These are phyloP conservation scores for Dendrobium officinale DNA, from an alignment of 106 monocot species.

Conservation along the genomic window DNA sequence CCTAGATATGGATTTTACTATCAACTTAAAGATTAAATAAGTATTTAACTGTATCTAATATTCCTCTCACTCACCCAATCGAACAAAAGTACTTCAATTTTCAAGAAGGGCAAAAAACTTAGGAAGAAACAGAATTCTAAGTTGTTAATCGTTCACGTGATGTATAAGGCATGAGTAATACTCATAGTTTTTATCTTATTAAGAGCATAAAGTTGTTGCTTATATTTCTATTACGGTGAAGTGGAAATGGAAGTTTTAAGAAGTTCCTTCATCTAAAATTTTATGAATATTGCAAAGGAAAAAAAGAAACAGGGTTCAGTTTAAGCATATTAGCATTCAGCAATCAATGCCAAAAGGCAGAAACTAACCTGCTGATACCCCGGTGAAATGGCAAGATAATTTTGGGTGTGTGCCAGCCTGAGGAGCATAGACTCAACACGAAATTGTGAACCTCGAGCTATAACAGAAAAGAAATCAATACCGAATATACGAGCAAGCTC, in stretches of 20 bases:
- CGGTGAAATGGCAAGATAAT: conserved; percentile 93
- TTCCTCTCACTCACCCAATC: not conserved
- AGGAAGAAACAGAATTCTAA: not conserved
- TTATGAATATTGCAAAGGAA: not conserved
- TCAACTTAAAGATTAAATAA: not conserved
- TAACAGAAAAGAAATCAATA: conserved; percentile 95
- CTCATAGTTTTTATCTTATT: not conserved
- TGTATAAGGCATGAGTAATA: not conserved
- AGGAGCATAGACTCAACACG: conserved; percentile 98
- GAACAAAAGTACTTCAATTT: not conserved
- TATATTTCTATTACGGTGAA: not conserved
- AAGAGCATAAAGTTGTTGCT: not conserved
- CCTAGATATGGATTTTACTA: not conserved
- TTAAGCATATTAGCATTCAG: conserved; percentile 1
- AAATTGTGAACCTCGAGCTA: conserved; percentile 93
- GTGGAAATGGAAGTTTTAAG: not conserved
- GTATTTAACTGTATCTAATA: not conserved
- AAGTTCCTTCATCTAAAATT: not conserved
- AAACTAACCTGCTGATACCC: conserved; percentile 72
- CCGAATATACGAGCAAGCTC: conserved; percentile 98
- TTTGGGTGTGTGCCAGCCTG: conserved; percentile 87
- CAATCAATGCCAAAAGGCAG: not conserved
- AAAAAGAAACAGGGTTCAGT: not conserved
- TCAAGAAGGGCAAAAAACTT: not conserved
- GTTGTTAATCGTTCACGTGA: not conserved